Conservation (phyloP, 23 red algal genomes). For the Gracilaria vermiculophylla region DNA sequence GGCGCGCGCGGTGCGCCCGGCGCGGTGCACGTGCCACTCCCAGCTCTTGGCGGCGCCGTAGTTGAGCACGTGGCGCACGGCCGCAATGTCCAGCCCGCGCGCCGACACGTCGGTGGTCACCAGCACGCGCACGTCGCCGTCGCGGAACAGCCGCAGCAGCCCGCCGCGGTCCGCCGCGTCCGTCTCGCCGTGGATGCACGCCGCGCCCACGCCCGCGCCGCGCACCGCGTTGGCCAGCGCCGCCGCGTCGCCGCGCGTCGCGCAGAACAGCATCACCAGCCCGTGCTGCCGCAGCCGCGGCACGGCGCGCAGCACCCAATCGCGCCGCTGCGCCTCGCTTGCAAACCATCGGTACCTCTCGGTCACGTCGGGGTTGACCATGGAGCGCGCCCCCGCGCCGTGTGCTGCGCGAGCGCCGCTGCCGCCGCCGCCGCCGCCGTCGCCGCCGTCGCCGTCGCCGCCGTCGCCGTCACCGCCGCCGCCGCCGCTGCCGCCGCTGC, state of each 20-base stretch:
- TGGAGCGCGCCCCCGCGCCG: too few species aligned
- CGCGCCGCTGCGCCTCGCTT: conserved; percentile 27
- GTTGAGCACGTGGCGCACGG: conserved; percentile 78
- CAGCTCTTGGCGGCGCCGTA: conserved; percentile 67
- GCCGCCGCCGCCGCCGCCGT: too few species aligned
- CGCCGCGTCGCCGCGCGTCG: conserved; percentile 65
- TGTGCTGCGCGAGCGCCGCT: too few species aligned
- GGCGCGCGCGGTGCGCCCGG: conserved; percentile 78
- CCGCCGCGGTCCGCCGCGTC: conserved; percentile 68
- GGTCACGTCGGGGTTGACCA: conserved; percentile 59
- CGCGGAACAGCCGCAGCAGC: conserved; percentile 72
- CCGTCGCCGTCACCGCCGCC: too few species aligned
- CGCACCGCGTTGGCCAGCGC: conserved; percentile 74
- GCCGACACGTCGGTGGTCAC: conserved; percentile 80
- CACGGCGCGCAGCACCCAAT: conserved; percentile 46
- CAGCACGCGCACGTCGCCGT: conserved; percentile 62
- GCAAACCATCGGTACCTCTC: conserved; percentile 53
- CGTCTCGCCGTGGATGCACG: conserved; percentile 87
- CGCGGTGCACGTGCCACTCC: conserved; percentile 83
- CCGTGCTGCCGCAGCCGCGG: conserved; percentile 1
- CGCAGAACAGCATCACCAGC: conserved; percentile 76
- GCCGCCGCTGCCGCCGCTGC: too few species aligned
- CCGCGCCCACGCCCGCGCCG: conserved; percentile 32
- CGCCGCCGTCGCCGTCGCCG: too few species aligned
- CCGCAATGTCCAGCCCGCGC: conserved; percentile 77